These are phyloP conservation scores for Aureobasidium vineae DNA, from an alignment of 2,329 filamentous ascomycete species.

Conservation along the genomic window DNA sequence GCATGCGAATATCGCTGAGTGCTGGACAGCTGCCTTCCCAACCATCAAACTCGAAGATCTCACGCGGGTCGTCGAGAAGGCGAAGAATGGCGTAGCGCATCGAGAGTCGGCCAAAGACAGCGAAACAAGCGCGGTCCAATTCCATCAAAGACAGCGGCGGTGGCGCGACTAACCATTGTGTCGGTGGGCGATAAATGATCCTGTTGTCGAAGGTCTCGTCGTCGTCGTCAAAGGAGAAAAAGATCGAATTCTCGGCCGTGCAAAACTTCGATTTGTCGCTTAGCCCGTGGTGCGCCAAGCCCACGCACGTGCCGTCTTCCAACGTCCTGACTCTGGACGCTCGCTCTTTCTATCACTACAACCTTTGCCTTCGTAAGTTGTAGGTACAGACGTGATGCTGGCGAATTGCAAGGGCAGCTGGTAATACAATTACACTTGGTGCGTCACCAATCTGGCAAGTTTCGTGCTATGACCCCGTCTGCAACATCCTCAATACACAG, in stretches of 20 bases:
- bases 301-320: background rate
- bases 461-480: background rate
- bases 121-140: background rate
- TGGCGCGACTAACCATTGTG: conserved; percentile 24
- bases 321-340: background rate
- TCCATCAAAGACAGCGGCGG: conserved; percentile 14
- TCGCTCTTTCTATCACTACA: background rate
- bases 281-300: conserved; percentile 16
- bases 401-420: too few species aligned
- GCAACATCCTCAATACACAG: background rate
- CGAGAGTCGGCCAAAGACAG: conserved; percentile 5
- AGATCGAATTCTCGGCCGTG: conserved; percentile 1
- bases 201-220: conserved; percentile 22
- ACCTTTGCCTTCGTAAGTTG: background rate
- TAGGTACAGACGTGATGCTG: too few species aligned
- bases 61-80: background rate
- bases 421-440: too few species aligned
- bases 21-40: background rate
- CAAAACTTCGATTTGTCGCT: conserved; percentile 23
- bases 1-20: background rate
- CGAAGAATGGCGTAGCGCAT: background rate
- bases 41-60: background rate
- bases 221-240: conserved; percentile 23
- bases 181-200: conserved; percentile 26
- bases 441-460: background rate